A percentile compares a stretch with the other conserved stretches of the same genome.
Evolutionary conservation across 2,329 filamentous ascomycete species (phyloP).

Genomic region (Emericellopsis cladophorae): DNA sequence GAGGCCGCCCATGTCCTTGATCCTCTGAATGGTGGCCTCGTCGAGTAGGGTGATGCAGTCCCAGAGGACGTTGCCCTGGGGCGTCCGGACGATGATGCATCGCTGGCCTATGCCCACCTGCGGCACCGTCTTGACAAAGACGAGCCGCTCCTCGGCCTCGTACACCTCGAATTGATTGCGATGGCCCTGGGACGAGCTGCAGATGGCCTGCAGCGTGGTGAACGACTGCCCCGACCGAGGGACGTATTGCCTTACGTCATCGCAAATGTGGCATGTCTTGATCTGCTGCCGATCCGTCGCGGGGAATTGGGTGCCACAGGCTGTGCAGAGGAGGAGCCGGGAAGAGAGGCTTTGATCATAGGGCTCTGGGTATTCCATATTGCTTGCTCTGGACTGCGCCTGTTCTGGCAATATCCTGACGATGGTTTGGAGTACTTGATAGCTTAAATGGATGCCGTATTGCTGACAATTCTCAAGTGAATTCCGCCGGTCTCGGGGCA

Average conservation of each 20-base stretch:
- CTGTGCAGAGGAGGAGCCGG: slow-evolving; percentile 43
- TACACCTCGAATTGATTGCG: slow-evolving; percentile 41
- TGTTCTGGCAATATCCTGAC: too few species aligned
- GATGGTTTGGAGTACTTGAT: too few species aligned
- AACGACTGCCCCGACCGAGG: slow-evolving; percentile 46
- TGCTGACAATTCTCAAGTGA: too few species aligned
- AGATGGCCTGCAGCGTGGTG: slow-evolving; percentile 40
- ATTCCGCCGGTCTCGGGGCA: too few species aligned
- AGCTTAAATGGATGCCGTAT: too few species aligned
- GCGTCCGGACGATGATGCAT: slow-evolving; percentile 54
- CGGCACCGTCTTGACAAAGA: slow-evolving; percentile 35
- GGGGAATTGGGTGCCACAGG: slow-evolving; percentile 56
- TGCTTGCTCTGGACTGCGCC: too few species aligned
- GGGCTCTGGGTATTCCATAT: slow-evolving; percentile 4
- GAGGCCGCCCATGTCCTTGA: slow-evolving; percentile 52
- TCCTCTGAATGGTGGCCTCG: slow-evolving; percentile 41
- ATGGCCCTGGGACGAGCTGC: slow-evolving; percentile 24
- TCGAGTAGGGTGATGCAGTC: slow-evolving; percentile 64
- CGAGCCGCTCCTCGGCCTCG: slow-evolving; percentile 27
- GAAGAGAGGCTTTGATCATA: slow-evolving; percentile 9
- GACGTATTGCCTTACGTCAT: slow-evolving; percentile 61
- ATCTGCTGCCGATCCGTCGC: slow-evolving; percentile 29
- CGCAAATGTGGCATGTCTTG: slow-evolving; percentile 55
- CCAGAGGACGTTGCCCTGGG: slow-evolving; percentile 63
- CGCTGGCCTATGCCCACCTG: slow-evolving; percentile 66